Base-by-base conservation (phyloP, 2,329 filamentous ascomycete genomes). In the Pyrenophora graminea region DNA sequence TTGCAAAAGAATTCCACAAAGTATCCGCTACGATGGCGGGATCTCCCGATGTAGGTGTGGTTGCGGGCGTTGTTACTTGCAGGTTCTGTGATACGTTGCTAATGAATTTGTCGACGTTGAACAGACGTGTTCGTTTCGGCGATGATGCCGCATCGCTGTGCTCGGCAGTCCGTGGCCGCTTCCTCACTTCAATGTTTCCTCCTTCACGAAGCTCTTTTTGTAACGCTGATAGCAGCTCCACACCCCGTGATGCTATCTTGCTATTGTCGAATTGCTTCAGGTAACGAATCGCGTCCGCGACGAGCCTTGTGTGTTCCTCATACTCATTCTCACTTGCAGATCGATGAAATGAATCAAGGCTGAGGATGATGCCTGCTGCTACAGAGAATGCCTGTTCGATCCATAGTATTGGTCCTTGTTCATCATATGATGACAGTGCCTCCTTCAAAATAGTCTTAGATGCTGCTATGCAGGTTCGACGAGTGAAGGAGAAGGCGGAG, bases 311-410 rank as follows among this genome's bases (percentile, higher is more conserved):
- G 17, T 61, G 48, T 8, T 58, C 43, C 5, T 39, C 42, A n/a
- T 50, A 47, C n/a, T 63, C 56, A 1, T 43, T 43, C 17, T 58
- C 50, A 5, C 42, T 36, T 13, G 45, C 31, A 2, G 25, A 41
- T 13, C 70, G 69, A 49, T 75, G 71, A 39, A 72, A 69, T 4
- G 70, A 61, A 41, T 76, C 74, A n/a, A 76, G 60, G 18, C 69
- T 68, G 12, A 76, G 54, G 2, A 75, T 73, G 6, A 76, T 75
- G 37, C 69, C 58, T 3, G 74, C 73, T 15, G 74, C 71, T 1
- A 76, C 71, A n/a, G 67, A 67, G 45, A 76, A 76, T 6, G 73
- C 72, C 51, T 76, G 72, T 31, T 75, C 67, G 25, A 74, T 75
- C 73, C 74, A 76, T 5, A 76, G 5, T 67, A 61, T 37, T 1